A percentile compares a stretch with the other conserved stretches of the same genome.
Conservation (phyloP, 257 asterid genomes). For the Gentiana macrophylla region DNA sequence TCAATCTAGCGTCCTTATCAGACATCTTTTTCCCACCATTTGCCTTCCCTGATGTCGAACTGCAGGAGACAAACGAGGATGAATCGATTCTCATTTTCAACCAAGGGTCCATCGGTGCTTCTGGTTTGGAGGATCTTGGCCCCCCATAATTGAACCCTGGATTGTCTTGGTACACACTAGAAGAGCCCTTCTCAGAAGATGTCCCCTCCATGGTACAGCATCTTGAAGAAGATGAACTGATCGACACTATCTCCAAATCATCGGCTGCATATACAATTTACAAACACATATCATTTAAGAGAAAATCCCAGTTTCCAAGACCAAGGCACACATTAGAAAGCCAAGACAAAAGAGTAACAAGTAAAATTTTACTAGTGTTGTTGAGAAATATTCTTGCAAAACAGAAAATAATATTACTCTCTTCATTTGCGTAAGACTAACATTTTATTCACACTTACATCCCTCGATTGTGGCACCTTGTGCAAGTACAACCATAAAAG, state of each 20-base stretch:
- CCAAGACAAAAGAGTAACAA: too few relatives aligned
- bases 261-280: constrained; percentile 19
- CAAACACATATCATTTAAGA: constrained; percentile 1
- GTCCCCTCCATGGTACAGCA: constrained; percentile 27
- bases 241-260: constrained; percentile 14
- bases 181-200: constrained; percentile 30
- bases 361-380: too few relatives aligned
- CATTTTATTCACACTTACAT: too few relatives aligned
- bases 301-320: neutral
- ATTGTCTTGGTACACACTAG: constrained; percentile 21
- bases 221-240: constrained; percentile 29
- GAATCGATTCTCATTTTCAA: constrained; percentile 49
- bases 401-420: too few relatives aligned
- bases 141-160: constrained; percentile 20
- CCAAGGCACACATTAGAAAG: too few relatives aligned
- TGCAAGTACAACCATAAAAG: too few relatives aligned
- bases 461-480: too few relatives aligned
- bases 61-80: constrained; percentile 42
- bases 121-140: constrained; percentile 26
- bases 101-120: constrained; percentile 32
- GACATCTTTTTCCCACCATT: constrained; percentile 15
- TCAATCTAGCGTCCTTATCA: constrained; percentile 20
- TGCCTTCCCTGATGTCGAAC: constrained; percentile 33
- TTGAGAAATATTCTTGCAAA: too few relatives aligned
- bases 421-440: too few relatives aligned